Percentiles rank a stretch among this genome's conserved stretches.
Conservation (phyloP, 345 rosid species). For the Pistacia atlantica region DNA sequence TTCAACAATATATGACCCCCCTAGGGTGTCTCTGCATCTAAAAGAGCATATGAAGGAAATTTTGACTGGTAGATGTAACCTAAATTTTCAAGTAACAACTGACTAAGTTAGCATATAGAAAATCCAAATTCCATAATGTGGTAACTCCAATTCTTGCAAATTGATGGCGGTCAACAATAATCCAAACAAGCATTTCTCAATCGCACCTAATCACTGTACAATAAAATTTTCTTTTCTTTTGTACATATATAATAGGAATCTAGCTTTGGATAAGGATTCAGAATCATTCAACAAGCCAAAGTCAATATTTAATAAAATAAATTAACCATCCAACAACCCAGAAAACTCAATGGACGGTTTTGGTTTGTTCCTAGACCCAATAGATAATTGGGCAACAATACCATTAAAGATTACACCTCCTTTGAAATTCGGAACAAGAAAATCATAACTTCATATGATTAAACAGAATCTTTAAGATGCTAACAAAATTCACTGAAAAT, state of each 20-base stretch:
- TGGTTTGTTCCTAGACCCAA: no score
- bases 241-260: no score
- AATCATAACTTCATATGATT: no score
- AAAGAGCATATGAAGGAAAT: not conserved
- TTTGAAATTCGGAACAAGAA: no score
- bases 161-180: not conserved
- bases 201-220: not conserved
- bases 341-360: not conserved
- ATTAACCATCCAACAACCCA: not conserved
- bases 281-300: constrained; percentile 1
- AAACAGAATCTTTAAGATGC: no score
- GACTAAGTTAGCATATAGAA: not conserved
- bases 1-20: not conserved
- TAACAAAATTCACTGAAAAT: no score
- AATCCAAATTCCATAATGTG: not conserved
- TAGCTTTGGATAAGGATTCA: no score
- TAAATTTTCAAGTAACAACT: constrained; percentile 11
- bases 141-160: not conserved
- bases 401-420: no score
- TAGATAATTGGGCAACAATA: no score
- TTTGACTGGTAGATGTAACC: constrained; percentile 42
- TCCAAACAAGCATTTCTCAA: not conserved
- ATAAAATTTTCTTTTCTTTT: not conserved
- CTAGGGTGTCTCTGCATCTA: not conserved
- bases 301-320: not conserved